A percentile compares a stretch with the other conserved stretches of the same genome.
Evolutionary conservation across 805 yeast species (phyloP).

Genomic region (Wickerhamiella galacta): DNA sequence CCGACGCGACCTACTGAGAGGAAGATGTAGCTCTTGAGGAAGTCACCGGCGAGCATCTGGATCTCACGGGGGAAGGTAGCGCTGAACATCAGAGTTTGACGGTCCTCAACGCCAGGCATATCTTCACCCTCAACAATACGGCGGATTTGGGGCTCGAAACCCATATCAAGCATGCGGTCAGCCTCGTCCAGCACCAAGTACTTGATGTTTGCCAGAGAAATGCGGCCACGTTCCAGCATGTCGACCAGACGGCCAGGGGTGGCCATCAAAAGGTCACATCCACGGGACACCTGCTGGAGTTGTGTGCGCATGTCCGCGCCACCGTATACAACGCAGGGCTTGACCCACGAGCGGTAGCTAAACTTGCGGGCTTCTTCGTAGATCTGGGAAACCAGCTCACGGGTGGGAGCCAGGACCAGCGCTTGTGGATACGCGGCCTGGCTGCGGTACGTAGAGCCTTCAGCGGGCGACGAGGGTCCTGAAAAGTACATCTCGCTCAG

Average conservation of each 20-base stretch:
- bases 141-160: slow-evolving; percentile 99
- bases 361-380: slow-evolving; percentile 91
- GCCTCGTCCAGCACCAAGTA: slow-evolving; percentile 96
- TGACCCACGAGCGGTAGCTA: slow-evolving; percentile 96
- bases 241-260: slow-evolving; percentile 99
- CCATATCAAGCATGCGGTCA: slow-evolving; percentile 99
- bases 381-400: slow-evolving; percentile 96
- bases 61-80: slow-evolving; percentile 99
- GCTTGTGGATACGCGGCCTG: slow-evolving; percentile 82
- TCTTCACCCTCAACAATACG: slow-evolving; percentile 94
- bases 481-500: slow-evolving; percentile 73
- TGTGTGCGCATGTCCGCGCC: slow-evolving; percentile 90
- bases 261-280: slow-evolving; percentile 93
- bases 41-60: slow-evolving; percentile 92
- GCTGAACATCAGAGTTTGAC: slow-evolving; percentile 97
- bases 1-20: slow-evolving; percentile 98
- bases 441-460: slow-evolving; percentile 27
- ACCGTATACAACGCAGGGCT: slow-evolving; percentile 92
- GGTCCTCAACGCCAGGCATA: slow-evolving; percentile 79
- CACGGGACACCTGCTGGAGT: slow-evolving; percentile 73
- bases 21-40: slow-evolving; percentile 88
- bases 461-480: slow-evolving; percentile 63
- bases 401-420: slow-evolving; percentile 92
- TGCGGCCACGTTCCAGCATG: slow-evolving; percentile 84
- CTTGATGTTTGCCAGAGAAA: slow-evolving; percentile 76